Conservation (phyloP, 192 early-diverging fungal genomes). For the Bifiguratus adelaidae region DNA sequence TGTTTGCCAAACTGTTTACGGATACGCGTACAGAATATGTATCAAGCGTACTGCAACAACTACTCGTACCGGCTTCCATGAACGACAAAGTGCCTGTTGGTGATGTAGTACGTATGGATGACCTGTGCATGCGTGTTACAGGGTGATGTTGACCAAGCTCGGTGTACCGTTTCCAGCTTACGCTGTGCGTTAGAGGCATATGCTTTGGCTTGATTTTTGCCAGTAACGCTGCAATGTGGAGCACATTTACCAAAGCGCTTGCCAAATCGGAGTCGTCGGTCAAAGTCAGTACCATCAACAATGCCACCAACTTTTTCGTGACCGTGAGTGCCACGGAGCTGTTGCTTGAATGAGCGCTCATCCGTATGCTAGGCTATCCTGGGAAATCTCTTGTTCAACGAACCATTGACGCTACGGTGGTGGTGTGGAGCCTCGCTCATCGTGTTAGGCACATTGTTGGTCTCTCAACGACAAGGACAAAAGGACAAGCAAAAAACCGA, state of each 20-base stretch:
- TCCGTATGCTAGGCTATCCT: slow-evolving; percentile 47
- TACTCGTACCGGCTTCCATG: not conserved
- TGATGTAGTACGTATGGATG: no score
- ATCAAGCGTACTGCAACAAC: not conserved
- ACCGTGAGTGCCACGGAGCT: slow-evolving; percentile 35
- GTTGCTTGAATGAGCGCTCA: not conserved
- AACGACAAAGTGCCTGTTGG: no score
- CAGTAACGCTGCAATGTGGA: slow-evolving; percentile 84
- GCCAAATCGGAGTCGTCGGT: slow-evolving; percentile 60
- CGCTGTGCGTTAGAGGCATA: slow-evolving; percentile 24
- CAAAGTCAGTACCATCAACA: slow-evolving; percentile 71
- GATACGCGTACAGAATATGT: slow-evolving; percentile 26
- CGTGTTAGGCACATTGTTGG: slow-evolving; percentile 39
- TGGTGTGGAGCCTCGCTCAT: slow-evolving; percentile 79
- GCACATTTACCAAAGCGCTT: slow-evolving; percentile 74
- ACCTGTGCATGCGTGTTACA: no score
- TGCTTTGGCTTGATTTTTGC: slow-evolving; percentile 50
- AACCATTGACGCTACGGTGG: slow-evolving; percentile 66
- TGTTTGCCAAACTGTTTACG: slow-evolving; percentile 71
- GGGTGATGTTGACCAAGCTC: no score
- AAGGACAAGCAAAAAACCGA: no score
- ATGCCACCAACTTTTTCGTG: slow-evolving; percentile 61
- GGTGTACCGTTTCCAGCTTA: no score
- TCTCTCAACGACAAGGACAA: not conserved
- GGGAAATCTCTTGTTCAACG: slow-evolving; percentile 65